Base-by-base conservation (phyloP, 441 rosid species). In the Melastoma candidum region DNA sequence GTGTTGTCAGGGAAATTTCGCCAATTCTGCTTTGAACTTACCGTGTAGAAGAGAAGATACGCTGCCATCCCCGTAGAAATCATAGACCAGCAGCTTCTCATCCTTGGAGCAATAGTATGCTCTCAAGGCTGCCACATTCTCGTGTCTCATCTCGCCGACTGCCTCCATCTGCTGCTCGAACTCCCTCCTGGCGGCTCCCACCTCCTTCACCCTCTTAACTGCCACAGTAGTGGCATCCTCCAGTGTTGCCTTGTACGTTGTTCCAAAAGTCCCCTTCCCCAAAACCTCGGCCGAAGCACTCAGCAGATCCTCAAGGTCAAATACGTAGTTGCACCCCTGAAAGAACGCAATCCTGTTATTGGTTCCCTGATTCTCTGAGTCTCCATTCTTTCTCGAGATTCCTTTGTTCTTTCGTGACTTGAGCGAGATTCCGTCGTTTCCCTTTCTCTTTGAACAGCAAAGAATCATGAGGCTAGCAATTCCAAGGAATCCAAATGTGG, bases 231-330 rank as follows among this genome's bases (percentile, higher is more conserved):
- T 54, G 6, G 51, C 24, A 24, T 57, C 51, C 52, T 57, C 49
- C 9, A 57, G 43, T 17, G 47, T 44, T 3, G 51, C 60, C 60
- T 57, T 57, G 12, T 57, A 57, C 3, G 60, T 25, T 2, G 39
- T 46, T 7, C 60, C 60, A 47, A 46, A 57, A 2, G 27, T 26
- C 43, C 50, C 50, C 49, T 84, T 87, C 47, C 98, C 98, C 1
- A 88, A 84, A 36, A 88, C 82, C 77, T 85, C 95, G 9, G 98
- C 98, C 11, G 98, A 85, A 12, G 96, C 86, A 56, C 77, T 73
- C 70, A 88, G 61, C 79, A 92, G 63, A 59, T 92, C 92, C 61
- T 83, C 92, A 63, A 85, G 74, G 65, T 84, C 85, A 59, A 88
- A 92, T 49, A 81, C 90, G 32, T 79, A 76, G 50, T 59, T 77